Conservation (phyloP, 805 yeast species). For the Saturnispora quitensis region DNA sequence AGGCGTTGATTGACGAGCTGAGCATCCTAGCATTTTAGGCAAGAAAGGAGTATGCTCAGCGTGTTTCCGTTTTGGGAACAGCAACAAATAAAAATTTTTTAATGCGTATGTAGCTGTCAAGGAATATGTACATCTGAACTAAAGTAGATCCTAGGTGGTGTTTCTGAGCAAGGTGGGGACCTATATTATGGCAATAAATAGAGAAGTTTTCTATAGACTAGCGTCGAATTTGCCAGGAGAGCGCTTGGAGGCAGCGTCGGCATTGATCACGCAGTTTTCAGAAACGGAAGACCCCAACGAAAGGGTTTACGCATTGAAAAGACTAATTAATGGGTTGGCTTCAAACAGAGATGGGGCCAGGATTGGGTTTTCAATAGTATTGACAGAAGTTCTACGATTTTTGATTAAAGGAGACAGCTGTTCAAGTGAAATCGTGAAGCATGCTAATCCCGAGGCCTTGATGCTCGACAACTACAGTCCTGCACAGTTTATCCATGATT, state of each 20-base stretch:
- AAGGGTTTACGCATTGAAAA: slow-evolving; percentile 72
- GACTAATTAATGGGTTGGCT: slow-evolving; percentile 73
- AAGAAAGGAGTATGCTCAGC: neutral
- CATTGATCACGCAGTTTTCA: slow-evolving; percentile 51
- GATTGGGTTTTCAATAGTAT: slow-evolving; percentile 79
- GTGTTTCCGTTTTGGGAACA: neutral
- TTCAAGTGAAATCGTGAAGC: neutral
- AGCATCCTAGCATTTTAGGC: neutral
- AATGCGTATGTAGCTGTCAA: neutral
- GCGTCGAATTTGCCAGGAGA: slow-evolving; percentile 71
- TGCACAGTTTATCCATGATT: slow-evolving; percentile 29
- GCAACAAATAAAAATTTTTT: neutral
- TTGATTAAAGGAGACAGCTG: slow-evolving; percentile 12
- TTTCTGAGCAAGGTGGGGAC: neutral
- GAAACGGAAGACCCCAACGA: slow-evolving; percentile 39
- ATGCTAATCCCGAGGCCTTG: neutral
- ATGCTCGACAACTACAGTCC: slow-evolving; percentile 29
- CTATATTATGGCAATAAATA: slow-evolving; percentile 41
- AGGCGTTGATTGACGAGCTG: slow-evolving; percentile 12
- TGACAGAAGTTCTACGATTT: slow-evolving; percentile 54
- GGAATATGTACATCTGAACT: neutral
- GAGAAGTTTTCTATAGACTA: slow-evolving; percentile 67
- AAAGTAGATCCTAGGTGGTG: neutral
- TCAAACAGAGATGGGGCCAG: slow-evolving; percentile 80
- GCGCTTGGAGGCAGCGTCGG: slow-evolving; percentile 62